These are phyloP conservation scores for Pseudocercospora crystallina DNA, from an alignment of 2,329 filamentous ascomycete genomes.

Conservation along the genomic window DNA sequence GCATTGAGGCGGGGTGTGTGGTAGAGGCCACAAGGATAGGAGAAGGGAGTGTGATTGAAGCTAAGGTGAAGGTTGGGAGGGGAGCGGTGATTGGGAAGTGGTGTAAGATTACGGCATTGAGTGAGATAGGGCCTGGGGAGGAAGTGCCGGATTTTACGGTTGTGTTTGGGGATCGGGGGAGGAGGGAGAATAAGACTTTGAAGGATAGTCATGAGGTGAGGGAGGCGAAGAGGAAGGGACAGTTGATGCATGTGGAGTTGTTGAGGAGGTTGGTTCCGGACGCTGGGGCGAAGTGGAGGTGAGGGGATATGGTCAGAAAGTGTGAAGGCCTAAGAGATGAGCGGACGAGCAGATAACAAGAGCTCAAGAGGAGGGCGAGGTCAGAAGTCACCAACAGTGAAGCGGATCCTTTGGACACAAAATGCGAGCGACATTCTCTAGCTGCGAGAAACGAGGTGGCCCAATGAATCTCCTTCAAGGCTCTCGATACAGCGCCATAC, in stretches of 20 bases:
- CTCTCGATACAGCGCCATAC: slow-evolving; percentile 10
- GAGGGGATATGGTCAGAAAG: background rate
- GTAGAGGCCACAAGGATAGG: slow-evolving; percentile 38
- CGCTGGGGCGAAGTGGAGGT: slow-evolving; percentile 37
- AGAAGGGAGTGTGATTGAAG: slow-evolving; percentile 32
- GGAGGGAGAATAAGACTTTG: slow-evolving; percentile 42
- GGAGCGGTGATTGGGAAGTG: slow-evolving; percentile 48
- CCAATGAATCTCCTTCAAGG: background rate
- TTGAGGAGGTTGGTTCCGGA: slow-evolving; percentile 36
- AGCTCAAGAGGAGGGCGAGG: too few relatives aligned
- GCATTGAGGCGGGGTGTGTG: slow-evolving; percentile 44
- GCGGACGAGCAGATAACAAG: too few relatives aligned
- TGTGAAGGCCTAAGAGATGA: background rate
- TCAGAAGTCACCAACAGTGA: too few relatives aligned
- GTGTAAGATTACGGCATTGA: slow-evolving; percentile 45
- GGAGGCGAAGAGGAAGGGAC: slow-evolving; percentile 33
- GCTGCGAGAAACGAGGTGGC: background rate
- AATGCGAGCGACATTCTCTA: too few relatives aligned
- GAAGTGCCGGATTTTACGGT: slow-evolving; percentile 47
- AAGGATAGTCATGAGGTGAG: slow-evolving; percentile 28
- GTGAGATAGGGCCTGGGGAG: slow-evolving; percentile 38
- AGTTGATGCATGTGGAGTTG: slow-evolving; percentile 35
- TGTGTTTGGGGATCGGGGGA: slow-evolving; percentile 41
- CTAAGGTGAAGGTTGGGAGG: slow-evolving; percentile 33
- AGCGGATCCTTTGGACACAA: too few relatives aligned